Evolutionary conservation across 2,329 filamentous ascomycete species (phyloP), one percentile per base, ranked within the genome.

Genomic region (Decorospora gaudefroyi): DNA sequence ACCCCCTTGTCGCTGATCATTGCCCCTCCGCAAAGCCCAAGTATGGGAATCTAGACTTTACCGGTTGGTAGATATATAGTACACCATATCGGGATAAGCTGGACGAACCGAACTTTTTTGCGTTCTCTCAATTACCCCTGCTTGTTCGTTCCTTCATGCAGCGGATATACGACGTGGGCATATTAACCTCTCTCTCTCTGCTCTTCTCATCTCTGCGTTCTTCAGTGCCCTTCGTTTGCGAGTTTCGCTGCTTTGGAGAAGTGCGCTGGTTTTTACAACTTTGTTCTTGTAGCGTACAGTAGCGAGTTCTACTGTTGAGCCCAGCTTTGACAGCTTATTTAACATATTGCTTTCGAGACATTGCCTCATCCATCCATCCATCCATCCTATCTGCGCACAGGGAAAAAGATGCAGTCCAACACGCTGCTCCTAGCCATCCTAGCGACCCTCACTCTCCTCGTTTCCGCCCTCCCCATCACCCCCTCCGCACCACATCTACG

Each of bases 391-490:
- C 23, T 11, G 13, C 11, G 18, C 12, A 17, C 37, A 16, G n/a
- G n/a, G n/a, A n/a, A n/a, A n/a, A 45, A 17, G 10, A 69, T 69
- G 66, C 62, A 59, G 22, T 57, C 50, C 22, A 56, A 60, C 44
- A 50, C n/a, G n/a, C n/a, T 60, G 21, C 36, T 60, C 31, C 38
- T 64, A 31, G 58, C 55, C 46, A 18, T 65, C 7, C n/a, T n/a
- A n/a, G 42, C 64, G 56, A 61, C 61, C 32, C 37, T 65, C 7
- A 17, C 61, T 29, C 42, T 53, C 25, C 51, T 56, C 12, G 60
- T 61, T n/a, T 46, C 54, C 32, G 65, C 63, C 5, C 52, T 65
- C 15, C 67, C 66, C 3, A 69, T 70, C 48, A 68, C 66, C 10
- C 67, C 67, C 8, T 58, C 67, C 4, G 66, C 66, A 15, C 64